Base-by-base conservation (phyloP, 2,329 filamentous ascomycete genomes). In the Talaromyces sp. region DNA sequence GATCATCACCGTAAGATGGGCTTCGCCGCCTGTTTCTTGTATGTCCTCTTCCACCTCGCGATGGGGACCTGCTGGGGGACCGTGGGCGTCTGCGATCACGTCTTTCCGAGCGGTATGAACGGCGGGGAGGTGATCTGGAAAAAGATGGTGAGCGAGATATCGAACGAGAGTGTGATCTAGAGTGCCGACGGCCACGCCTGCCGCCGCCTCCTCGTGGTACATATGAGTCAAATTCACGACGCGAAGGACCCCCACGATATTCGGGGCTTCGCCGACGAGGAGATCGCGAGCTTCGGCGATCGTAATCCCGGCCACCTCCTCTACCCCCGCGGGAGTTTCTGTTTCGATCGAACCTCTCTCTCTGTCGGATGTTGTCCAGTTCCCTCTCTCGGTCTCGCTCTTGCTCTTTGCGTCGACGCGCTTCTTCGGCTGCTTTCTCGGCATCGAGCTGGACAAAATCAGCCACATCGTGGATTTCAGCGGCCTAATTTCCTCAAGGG, bases 361-460 rank as follows among this genome's bases (percentile, higher is more conserved):
- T 72, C 61, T 89, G 86, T 71, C 90, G 85, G 59, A 91, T 79
- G 47, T 83, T 82, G 65, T 88, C 84, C 49, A 91, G 70, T 58
- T 92, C 88, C 64, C 86, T 86, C 63, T 95, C 90, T 61, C 90
- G 87, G 56, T 85, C 82, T 67, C 87, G 84, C 62, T 90, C 84
- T 60, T 88, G 85, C 70, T 93, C 89, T 65, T 88, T 87, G 68
- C 88, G 85, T 59, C 84, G 84, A 59, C 88, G 87, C 30, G 86
- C 85, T 70, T 90, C 87, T 71, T 95, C 90, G 30, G 90, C 90
- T 51, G 88, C 88, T 73, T 88, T 90, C 67, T 95, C 92, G 39
- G 91, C 89, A 71, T 96, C 89, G 57, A 92, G 86, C 92, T 93
- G 62, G 19, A 32, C 10, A 62, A 47, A 57, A 33, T 65, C 54